Evolutionary conservation across 306 rosid genomes (phyloP).

Genomic region (Inga laurina): DNA sequence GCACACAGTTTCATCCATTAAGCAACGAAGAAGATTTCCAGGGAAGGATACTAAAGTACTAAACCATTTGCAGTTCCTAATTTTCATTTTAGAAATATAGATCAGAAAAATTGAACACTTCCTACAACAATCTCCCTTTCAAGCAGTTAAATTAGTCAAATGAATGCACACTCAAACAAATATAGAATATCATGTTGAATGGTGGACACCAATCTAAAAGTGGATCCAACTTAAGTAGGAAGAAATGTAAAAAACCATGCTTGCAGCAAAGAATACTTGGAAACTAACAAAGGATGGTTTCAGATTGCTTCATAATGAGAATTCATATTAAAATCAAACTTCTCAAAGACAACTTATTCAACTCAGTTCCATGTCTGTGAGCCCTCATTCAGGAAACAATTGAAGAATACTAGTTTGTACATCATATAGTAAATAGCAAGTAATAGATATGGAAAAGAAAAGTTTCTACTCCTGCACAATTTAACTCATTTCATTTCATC

Average conservation of each 20-base stretch:
- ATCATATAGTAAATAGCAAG: neutral
- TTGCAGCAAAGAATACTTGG: neutral
- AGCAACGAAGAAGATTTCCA: neutral
- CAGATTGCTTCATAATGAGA: neutral
- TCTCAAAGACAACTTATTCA: neutral
- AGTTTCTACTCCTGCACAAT: neutral
- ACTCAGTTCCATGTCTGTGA: neutral
- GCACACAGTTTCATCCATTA: neutral
- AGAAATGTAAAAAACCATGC: neutral
- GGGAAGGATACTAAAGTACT: neutral
- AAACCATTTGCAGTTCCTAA: neutral
- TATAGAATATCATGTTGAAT: neutral
- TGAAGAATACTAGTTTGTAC: neutral
- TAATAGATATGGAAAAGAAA: neutral
- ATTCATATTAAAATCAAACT: neutral
- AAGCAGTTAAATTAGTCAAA: neutral
- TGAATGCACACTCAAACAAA: neutral
- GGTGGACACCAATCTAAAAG: neutral
- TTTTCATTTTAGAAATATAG: neutral
- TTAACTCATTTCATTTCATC: neutral
- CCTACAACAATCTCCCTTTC: neutral
- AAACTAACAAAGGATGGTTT: neutral
- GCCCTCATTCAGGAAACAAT: neutral
- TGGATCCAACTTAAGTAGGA: neutral
- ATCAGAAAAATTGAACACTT: neutral